Evolutionary conservation across 208 protist genomes (phyloP), one percentile per base, ranked within the genome.

Genomic region (Crithidia expoeki): DNA sequence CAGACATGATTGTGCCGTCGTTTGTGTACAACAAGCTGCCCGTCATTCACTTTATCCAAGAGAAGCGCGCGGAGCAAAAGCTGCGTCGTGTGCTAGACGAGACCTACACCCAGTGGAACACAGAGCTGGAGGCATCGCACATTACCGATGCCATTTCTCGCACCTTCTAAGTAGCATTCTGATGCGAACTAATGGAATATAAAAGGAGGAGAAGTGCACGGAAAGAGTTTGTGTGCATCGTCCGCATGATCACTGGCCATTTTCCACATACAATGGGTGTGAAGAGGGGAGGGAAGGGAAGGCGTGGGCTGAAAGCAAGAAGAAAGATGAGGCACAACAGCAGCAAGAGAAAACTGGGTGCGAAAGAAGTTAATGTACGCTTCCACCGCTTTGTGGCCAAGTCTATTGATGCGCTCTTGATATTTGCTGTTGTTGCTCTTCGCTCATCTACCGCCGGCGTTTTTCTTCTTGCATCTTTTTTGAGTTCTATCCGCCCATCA

Each of bases 1-100:
- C 86, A 12, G 90, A 96, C 65, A 74, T 96, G 58, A 89, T 96
- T 55, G 80, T 88, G 44, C 90, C 90, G 3, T 92, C 88, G 9
- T 91, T 93, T 50, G 85, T 92, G 59, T 92, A 93, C 76, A 94
- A 94, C 72, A 96, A 96, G 74, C 72, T 96, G 36, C 90, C 90
- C 16, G 74, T 93, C 25, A 92, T 96, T 53, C 90, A 96, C 81
- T 94, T 94, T 59, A 67, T 96, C 12, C 84, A 96, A 80, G 90
- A 96, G 81, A 94, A 94, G 81, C 76, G 84, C 30, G 76, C 86
- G 10, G 88, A 96, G 76, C 84, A 91, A 77, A 92, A 93, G 79
- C 79, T 96, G 40, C 90, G 86, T 51, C 88, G 88, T 67, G 88
- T 88, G 47, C 80, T 94, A 16, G 88, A 96, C 74, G 86, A 92